Conservation (phyloP, 805 yeast species). For the Phaffomyces opuntiae region DNA sequence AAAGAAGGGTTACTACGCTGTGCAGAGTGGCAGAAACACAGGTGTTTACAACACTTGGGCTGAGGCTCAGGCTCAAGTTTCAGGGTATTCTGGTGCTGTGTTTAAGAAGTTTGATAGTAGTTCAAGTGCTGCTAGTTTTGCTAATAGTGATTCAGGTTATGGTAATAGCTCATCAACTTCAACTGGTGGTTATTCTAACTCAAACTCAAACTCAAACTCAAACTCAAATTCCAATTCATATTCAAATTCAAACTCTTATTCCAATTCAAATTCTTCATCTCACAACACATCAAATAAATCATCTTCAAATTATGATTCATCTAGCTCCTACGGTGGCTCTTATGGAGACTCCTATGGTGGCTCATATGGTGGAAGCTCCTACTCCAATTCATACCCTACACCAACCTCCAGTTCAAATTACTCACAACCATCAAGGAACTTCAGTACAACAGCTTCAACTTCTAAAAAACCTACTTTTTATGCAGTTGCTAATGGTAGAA, state of each 20-base stretch:
- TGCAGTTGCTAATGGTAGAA: constrained; percentile 49
- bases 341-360: neutral
- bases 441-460: neutral
- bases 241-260: neutral
- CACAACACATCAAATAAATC: no score
- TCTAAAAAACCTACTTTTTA: constrained; percentile 26
- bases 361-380: neutral
- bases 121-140: constrained; percentile 43
- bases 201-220: neutral
- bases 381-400: neutral
- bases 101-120: constrained; percentile 37
- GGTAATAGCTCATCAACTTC: neutral
- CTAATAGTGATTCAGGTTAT: neutral
- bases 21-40: constrained; percentile 39
- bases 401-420: neutral
- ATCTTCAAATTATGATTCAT: no score
- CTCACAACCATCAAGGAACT: constrained; percentile 5
- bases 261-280: neutral
- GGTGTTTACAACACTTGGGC: constrained; percentile 64
- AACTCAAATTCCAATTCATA: neutral
- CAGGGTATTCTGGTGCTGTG: constrained; percentile 31
- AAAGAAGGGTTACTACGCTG: constrained; percentile 40
- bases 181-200: neutral
- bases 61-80: constrained; percentile 43
- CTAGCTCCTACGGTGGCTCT: neutral